A percentile compares a stretch with the other conserved stretches of the same genome.
phyloP scores from a whole-genome alignment of 441 rosid species.

The Brassica hybrid region DNA sequence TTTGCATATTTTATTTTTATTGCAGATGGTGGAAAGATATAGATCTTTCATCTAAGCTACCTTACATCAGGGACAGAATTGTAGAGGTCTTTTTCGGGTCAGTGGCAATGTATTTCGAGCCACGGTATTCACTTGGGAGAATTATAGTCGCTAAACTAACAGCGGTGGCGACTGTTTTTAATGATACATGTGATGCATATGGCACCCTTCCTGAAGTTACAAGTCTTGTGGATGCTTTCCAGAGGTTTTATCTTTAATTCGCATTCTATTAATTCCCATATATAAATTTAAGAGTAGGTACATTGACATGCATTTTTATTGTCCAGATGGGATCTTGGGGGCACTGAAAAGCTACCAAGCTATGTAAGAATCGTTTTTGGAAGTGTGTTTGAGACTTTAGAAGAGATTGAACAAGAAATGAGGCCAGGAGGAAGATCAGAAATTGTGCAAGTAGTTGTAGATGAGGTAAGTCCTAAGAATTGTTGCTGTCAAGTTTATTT shows the following conservation, averaged over 20 bases:
- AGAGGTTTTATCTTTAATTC: slow-evolving; percentile 3
- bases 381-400: slow-evolving; percentile 16
- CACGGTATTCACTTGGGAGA: slow-evolving; percentile 39
- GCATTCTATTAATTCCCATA: neutral
- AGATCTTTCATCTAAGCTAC: slow-evolving; percentile 22
- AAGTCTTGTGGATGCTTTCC: neutral
- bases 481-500: neutral
- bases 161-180: slow-evolving; percentile 27
- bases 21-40: slow-evolving; percentile 43
- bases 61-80: slow-evolving; percentile 45
- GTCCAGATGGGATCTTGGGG: slow-evolving; percentile 47
- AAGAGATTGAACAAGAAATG: slow-evolving; percentile 27
- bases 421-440: slow-evolving; percentile 24
- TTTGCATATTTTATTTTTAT: neutral
- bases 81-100: slow-evolving; percentile 30
- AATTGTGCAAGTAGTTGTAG: slow-evolving; percentile 10
- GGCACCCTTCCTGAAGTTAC: slow-evolving; percentile 44
- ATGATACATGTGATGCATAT: slow-evolving; percentile 51
- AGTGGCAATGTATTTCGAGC: slow-evolving; percentile 42
- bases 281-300: too few species aligned
- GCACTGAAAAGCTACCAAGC: slow-evolving; percentile 38
- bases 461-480: slow-evolving; percentile 33
- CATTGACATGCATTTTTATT: neutral
- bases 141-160: slow-evolving; percentile 15
- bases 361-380: slow-evolving; percentile 31